phyloP scores from a whole-genome alignment of 805 yeast genomes.

The Lachancea kluyveri region DNA sequence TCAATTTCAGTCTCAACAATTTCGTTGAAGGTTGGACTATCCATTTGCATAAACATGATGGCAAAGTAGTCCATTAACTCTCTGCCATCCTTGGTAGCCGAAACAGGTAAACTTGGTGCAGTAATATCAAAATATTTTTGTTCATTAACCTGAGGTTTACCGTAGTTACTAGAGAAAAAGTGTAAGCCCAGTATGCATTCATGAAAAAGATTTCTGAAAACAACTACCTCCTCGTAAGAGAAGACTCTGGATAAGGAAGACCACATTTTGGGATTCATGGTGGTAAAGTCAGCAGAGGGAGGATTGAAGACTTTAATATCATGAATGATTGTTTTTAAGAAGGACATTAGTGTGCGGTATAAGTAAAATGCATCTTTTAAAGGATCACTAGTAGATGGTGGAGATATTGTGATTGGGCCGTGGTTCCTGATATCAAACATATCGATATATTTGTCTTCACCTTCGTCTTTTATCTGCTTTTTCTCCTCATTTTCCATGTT shows the following conservation, averaged over 20 bases:
- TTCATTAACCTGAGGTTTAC: conserved; percentile 21
- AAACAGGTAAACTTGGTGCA: conserved; percentile 78
- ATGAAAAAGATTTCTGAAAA: conserved; percentile 69
- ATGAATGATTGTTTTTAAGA: conserved; percentile 81
- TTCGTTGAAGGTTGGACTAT: conserved; percentile 93
- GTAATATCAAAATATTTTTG: conserved; percentile 50
- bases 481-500: conserved; percentile 11
- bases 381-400: conserved; percentile 49
- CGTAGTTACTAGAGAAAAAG: conserved; percentile 52
- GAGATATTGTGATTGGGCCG: conserved; percentile 56
- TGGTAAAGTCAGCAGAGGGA: conserved; percentile 52
- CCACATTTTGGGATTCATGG: conserved; percentile 58
- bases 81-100: conserved; percentile 87
- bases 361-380: conserved; percentile 83
- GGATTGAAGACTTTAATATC: conserved; percentile 89
- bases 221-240: conserved; percentile 73
- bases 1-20: conserved; percentile 77
- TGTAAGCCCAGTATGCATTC: conserved; percentile 79
- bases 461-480: conserved; percentile 4
- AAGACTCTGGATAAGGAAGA: conserved; percentile 80
- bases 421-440: conserved; percentile 41
- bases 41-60: conserved; percentile 86
- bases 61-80: conserved; percentile 95
- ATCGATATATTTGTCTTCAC: conserved; percentile 24
- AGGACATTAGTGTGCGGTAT: conserved; percentile 83